Evolutionary conservation across 108 stramenopile genomes (phyloP).

Genomic region (Skeletonema menzelii): DNA sequence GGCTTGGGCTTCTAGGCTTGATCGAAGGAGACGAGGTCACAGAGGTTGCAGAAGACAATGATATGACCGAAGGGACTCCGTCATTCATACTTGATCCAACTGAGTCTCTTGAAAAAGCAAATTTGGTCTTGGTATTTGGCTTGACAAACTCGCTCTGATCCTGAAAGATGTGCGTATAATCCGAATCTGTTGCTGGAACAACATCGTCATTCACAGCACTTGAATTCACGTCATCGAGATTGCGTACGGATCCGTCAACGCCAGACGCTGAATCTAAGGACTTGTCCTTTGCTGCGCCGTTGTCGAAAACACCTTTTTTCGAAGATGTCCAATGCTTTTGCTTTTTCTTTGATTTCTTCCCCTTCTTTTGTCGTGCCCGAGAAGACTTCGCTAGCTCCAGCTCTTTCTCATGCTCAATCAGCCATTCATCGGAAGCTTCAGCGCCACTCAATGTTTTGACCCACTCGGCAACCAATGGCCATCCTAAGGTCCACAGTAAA

Average conservation of each 20-base stretch:
- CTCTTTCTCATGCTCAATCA: conserved; percentile 46
- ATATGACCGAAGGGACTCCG: conserved; percentile 19
- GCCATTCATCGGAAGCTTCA: conserved; percentile 21
- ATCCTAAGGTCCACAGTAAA: conserved; percentile 16
- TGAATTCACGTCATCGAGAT: background rate
- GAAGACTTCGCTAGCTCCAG: conserved; percentile 30
- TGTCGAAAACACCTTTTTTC: background rate
- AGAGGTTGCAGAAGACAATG: conserved; percentile 8
- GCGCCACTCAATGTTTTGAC: conserved; percentile 4
- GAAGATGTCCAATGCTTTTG: background rate
- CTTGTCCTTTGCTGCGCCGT: background rate
- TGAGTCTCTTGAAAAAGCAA: conserved; percentile 1
- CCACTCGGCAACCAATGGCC: conserved; percentile 7
- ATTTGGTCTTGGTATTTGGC: background rate
- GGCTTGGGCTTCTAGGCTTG: conserved; percentile 10
- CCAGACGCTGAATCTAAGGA: background rate
- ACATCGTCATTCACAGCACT: background rate
- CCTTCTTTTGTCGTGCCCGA: conserved; percentile 19
- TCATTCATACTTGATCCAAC: background rate
- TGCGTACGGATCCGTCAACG: background rate
- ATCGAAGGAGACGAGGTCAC: conserved; percentile 24
- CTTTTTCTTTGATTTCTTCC: conserved; percentile 29
- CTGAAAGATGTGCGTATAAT: background rate
- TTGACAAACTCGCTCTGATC: background rate
- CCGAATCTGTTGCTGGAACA: background rate